Percentiles rank a stretch among this genome's conserved stretches.
Evolutionary conservation across 257 asterid species (phyloP).

Genomic region (Thymus quinquecostatus): DNA sequence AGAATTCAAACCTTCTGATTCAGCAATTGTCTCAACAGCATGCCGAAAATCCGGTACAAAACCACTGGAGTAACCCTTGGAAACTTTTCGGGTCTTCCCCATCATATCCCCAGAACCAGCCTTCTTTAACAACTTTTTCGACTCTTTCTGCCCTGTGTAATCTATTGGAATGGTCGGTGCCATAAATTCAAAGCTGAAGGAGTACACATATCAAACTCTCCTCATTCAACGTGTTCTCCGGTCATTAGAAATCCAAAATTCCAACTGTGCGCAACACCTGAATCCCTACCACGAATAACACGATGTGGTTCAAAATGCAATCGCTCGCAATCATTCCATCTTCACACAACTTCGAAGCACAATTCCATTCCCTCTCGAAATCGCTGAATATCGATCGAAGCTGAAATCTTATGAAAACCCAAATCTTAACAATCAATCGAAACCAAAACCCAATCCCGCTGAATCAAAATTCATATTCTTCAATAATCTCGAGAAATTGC

Average conservation of each 20-base stretch:
- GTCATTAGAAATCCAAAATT: conserved; percentile 8
- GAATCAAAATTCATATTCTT: background rate
- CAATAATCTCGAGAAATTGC: conserved; percentile 17
- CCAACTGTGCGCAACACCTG: conserved; percentile 16
- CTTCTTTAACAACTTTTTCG: conserved; percentile 37
- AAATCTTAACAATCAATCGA: conserved; percentile 28
- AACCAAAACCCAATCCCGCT: conserved; percentile 35
- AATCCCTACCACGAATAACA: conserved; percentile 31
- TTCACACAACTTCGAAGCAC: conserved; percentile 30
- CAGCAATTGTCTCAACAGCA: conserved; percentile 69
- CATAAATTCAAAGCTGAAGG: conserved; percentile 49
- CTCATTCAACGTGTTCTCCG: conserved; percentile 29
- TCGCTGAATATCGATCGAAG: conserved; percentile 16
- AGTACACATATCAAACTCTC: conserved; percentile 48
- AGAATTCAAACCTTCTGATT: conserved; percentile 60
- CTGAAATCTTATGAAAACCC: conserved; percentile 35
- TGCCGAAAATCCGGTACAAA: conserved; percentile 66
- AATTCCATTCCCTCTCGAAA: conserved; percentile 8
- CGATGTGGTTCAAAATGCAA: conserved; percentile 27
- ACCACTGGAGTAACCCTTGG: conserved; percentile 55
- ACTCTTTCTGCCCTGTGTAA: conserved; percentile 55
- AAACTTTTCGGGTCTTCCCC: conserved; percentile 74
- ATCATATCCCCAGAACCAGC: conserved; percentile 40
- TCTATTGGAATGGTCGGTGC: conserved; percentile 69
- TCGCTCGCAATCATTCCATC: conserved; percentile 16